These are phyloP conservation scores for Pseudopediastrum boryanum DNA, from an alignment of 139 green algal species.

Conservation along the genomic window DNA sequence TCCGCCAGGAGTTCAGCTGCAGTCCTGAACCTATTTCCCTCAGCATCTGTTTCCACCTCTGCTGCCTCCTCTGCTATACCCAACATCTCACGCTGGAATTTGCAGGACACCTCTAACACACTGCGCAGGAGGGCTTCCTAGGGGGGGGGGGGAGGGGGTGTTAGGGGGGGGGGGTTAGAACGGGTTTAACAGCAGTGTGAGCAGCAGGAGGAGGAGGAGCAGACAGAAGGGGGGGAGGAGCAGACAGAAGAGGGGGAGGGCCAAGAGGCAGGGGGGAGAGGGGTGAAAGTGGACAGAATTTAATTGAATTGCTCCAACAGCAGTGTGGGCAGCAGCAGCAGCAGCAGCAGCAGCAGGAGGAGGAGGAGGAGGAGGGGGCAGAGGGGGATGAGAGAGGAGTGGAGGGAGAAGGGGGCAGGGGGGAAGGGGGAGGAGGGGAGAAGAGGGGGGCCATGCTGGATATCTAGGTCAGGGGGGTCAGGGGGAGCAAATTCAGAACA, in stretches of 20 bases:
- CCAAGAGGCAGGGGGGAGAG: neutral
- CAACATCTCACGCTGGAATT: slow-evolving; percentile 59
- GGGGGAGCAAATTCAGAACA: too few species aligned
- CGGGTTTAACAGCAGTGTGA: neutral
- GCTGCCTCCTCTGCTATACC: slow-evolving; percentile 61
- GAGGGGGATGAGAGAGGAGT: too few species aligned
- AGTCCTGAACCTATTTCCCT: slow-evolving; percentile 70
- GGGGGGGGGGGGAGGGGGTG: neutral
- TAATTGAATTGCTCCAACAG: too few species aligned
- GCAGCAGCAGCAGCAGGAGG: too few species aligned
- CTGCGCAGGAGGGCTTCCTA: slow-evolving; percentile 67
- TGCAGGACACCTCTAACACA: slow-evolving; percentile 66
- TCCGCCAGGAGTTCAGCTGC: slow-evolving; percentile 63
- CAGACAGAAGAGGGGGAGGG: neutral
- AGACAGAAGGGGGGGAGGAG: neutral
- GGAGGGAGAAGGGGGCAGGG: too few species aligned
- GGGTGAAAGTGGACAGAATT: too few species aligned
- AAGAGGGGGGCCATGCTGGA: too few species aligned
- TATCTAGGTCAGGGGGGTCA: too few species aligned
- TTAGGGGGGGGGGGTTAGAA: too few species aligned
- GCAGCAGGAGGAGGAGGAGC: neutral
- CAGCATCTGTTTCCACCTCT: slow-evolving; percentile 51
- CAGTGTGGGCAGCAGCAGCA: too few species aligned
- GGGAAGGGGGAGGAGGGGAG: too few species aligned
- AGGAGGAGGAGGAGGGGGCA: too few species aligned